Evolutionary conservation across 495 filamentous ascomycete genomes (phyloP).

Genomic region (Penicillium tannophilum): DNA sequence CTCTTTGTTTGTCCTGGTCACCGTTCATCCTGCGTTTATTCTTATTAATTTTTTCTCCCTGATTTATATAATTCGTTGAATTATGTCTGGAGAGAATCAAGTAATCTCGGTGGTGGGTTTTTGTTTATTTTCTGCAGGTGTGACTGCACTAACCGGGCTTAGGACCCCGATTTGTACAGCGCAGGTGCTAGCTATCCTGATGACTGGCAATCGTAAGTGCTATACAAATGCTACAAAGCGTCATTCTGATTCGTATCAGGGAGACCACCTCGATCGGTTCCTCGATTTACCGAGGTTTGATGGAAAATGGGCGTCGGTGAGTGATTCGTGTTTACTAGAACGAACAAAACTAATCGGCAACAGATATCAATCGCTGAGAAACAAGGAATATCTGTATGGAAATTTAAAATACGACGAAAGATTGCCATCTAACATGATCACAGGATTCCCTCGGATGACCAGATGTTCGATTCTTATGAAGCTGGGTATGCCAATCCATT

Average conservation of each 20-base stretch:
- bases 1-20: neutral
- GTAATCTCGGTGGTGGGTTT: neutral
- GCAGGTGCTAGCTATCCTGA: neutral
- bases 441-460: constrained; percentile 25
- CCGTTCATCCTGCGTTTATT: neutral
- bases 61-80: neutral
- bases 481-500: constrained; percentile 5
- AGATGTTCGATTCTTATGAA: constrained; percentile 28
- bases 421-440: neutral
- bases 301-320: constrained; percentile 27
- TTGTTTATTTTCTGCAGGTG: neutral
- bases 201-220: constrained; percentile 2
- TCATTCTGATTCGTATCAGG: neutral
- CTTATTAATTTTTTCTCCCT: neutral
- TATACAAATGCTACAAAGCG: neutral
- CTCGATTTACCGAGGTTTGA: constrained; percentile 20
- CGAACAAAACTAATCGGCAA: neutral
- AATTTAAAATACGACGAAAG: neutral
- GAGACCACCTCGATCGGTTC: constrained; percentile 27
- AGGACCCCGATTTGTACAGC: neutral
- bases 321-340: neutral
- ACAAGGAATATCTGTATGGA: constrained; percentile 5
- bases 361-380: constrained; percentile 3
- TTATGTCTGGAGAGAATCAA: neutral
- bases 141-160: neutral